phyloP scores from a whole-genome alignment of 768 basidiomycete genomes.

The Boletus subcaerulescens region DNA sequence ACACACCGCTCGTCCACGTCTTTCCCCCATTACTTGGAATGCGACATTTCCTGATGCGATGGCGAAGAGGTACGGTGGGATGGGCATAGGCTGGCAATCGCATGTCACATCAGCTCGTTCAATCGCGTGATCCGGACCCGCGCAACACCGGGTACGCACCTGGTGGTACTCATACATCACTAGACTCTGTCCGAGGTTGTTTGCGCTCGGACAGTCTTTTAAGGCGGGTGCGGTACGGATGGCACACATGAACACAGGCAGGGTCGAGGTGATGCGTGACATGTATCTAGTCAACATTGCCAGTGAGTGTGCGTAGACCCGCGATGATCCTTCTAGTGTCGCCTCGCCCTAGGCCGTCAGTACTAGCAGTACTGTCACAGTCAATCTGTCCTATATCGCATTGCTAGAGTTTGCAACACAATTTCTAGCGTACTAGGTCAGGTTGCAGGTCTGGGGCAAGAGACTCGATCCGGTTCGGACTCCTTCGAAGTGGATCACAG shows the following conservation, averaged over 20 bases:
- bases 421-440: too few species aligned
- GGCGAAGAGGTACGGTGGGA: constrained; percentile 87
- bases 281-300: neutral
- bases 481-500: too few species aligned
- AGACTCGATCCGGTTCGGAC: too few species aligned
- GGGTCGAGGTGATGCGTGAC: neutral
- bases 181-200: constrained; percentile 50
- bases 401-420: too few species aligned
- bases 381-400: too few species aligned
- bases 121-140: neutral
- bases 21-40: constrained; percentile 60
- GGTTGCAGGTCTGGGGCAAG: too few species aligned
- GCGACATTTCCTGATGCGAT: constrained; percentile 44
- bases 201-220: neutral
- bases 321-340: too few species aligned
- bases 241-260: neutral
- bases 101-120: neutral
- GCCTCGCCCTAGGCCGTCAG: too few species aligned
- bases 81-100: constrained; percentile 56
- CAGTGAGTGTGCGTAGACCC: too few species aligned
- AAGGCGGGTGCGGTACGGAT: neutral
- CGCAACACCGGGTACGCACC: constrained; percentile 38
- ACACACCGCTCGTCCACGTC: constrained; percentile 72
- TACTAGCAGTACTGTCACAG: too few species aligned
- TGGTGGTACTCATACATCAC: constrained; percentile 77